phyloP scores from a whole-genome alignment of 768 basidiomycete species.

The Trametes maxima region DNA sequence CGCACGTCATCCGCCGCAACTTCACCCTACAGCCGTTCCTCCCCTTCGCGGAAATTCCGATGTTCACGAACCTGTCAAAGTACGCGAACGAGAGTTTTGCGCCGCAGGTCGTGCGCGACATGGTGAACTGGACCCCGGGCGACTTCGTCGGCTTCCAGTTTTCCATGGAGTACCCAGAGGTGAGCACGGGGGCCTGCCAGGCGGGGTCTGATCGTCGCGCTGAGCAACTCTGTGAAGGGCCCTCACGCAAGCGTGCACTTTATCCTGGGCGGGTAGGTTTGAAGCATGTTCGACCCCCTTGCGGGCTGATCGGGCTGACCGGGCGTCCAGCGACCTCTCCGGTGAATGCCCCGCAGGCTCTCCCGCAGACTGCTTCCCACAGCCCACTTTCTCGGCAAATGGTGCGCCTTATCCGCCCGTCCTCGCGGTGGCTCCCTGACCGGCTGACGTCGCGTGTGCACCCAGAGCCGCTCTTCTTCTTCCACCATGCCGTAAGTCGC shows the following conservation, averaged over 20 bases:
- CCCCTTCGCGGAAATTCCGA: conserved; percentile 1
- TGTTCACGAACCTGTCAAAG: conserved; percentile 26
- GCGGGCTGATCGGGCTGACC: not conserved
- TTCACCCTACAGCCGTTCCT: conserved; percentile 38
- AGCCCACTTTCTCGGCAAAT: conserved; percentile 37
- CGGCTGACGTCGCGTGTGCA: not conserved
- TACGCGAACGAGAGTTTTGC: conserved; percentile 34
- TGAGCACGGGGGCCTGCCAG: not conserved
- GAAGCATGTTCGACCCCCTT: not conserved
- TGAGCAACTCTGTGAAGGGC: conserved; percentile 29
- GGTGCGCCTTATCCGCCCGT: conserved; percentile 22
- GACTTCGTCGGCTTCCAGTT: conserved; percentile 38
- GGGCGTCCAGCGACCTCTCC: conserved; percentile 30
- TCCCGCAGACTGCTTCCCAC: conserved; percentile 28
- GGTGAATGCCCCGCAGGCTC: conserved; percentile 34
- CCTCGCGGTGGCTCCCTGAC: not conserved
- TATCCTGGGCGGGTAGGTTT: conserved; percentile 35
- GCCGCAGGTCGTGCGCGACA: conserved; percentile 24
- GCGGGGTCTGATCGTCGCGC: not conserved
- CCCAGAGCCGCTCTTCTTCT: conserved; percentile 39
- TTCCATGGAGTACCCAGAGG: conserved; percentile 34
- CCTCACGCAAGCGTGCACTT: conserved; percentile 36
- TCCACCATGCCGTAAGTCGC: conserved; percentile 37
- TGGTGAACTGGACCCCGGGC: conserved; percentile 33
- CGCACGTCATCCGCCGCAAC: conserved; percentile 37